These are phyloP conservation scores for Colletotrichum trifolii DNA, from an alignment of 2,329 filamentous ascomycete genomes.

Conservation along the genomic window DNA sequence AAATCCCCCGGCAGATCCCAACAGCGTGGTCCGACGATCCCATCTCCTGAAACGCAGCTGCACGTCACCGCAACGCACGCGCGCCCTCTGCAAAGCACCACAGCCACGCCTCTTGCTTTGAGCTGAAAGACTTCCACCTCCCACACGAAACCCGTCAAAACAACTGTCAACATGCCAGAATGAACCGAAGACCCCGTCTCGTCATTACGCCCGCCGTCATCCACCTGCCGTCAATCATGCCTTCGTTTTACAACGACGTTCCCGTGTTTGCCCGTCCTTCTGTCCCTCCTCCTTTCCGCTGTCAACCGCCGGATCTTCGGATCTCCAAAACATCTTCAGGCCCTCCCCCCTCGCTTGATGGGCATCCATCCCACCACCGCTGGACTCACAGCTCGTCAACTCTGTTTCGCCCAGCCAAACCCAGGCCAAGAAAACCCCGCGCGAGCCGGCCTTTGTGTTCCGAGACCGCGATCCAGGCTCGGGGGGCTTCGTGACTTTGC, in stretches of 20 bases:
- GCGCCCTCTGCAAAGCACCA: not conserved
- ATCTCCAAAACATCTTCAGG: not conserved
- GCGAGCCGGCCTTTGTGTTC: too few relatives aligned
- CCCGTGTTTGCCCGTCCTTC: not conserved
- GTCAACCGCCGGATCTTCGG: conserved; percentile 8
- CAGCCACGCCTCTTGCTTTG: not conserved
- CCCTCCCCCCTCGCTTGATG: not conserved
- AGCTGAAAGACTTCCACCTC: conserved; percentile 1
- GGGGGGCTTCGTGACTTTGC: too few relatives aligned
- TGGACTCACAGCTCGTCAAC: conserved; percentile 9
- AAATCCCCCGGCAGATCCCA: not conserved
- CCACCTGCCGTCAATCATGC: too few relatives aligned
- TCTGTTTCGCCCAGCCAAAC: conserved; percentile 24
- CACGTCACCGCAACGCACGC: conserved; percentile 3
- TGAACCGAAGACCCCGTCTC: not conserved
- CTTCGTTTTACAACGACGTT: too few relatives aligned
- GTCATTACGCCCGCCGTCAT: not conserved
- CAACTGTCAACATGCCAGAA: conserved; percentile 1
- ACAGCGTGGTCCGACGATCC: conserved; percentile 7
- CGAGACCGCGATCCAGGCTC: too few relatives aligned
- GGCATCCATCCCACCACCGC: not conserved
- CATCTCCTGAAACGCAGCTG: conserved; percentile 13
- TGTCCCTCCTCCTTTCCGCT: not conserved
- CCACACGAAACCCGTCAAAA: conserved; percentile 33
- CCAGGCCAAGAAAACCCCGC: conserved; percentile 1